Base-by-base conservation (phyloP, 2,329 filamentous ascomycete species). In the Neurospora crassa region DNA sequence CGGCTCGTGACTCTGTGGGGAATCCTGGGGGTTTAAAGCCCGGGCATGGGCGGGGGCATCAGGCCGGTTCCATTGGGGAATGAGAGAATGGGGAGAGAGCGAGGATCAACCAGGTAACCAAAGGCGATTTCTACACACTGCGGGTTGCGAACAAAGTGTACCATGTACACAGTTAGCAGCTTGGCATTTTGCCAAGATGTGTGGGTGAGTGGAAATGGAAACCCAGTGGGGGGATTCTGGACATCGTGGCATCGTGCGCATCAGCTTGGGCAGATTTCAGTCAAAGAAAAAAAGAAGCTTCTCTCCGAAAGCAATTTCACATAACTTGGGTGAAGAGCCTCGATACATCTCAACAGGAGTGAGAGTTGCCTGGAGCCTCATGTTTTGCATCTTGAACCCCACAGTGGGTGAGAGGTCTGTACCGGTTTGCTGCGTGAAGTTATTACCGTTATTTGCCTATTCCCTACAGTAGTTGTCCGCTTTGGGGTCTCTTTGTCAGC, bases 1-100 rank as follows among this genome's bases (percentile, higher is more conserved):
- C 59, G 70, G 63, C 73, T 71, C 69, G 70, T 74, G 74, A 74
- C 72, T 42, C 69, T 72, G 69, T 74, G 73, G 74, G 73, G 74
- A 75, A 74, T 12, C 67, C 68, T 69, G 73, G 67, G 59, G 68
- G 11, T 41, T 37, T 37, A 37, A 37, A 10, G 7, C 37, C 8
- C 8, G 8, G 37, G n/a, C n/a, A 8, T 37, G 37, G 63, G 45
- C 45, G 24, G 20, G 45, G 45, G 45, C 11, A 24, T 47, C 24
- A n/a, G 45, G 20, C 45, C 45, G 20, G 41, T 41, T 40, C 47
- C 67, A 20, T 53, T 45, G 63, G 42, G 70, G 20, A 43, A 41
- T 53, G 41, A 45, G 12, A 67, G 29, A 11, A 45, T n/a, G 42
- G 67, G 69, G 24, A 41, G 67, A 16, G 14, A 70, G 40, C 24